A percentile compares a stretch with the other conserved stretches of the same genome.
phyloP scores from a whole-genome alignment of 805 yeast species.

The Schizosaccharomyces cryophilus region DNA sequence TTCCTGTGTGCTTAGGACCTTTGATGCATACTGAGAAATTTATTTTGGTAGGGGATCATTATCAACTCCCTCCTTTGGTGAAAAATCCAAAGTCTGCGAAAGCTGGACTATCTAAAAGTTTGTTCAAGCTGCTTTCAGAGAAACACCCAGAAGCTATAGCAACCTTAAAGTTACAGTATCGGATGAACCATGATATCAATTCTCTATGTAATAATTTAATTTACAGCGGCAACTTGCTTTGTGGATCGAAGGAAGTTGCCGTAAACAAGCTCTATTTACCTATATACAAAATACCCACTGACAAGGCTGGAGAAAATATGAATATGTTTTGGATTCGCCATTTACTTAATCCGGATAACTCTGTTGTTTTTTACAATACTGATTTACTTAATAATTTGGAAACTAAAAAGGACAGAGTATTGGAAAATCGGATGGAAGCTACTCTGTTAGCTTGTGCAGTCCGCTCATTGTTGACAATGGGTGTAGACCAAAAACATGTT shows the following conservation, averaged over 20 bases:
- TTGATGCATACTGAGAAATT: slow-evolving; percentile 52
- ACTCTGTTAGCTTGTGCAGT: slow-evolving; percentile 37
- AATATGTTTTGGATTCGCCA: slow-evolving; percentile 27
- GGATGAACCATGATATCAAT: slow-evolving; percentile 87
- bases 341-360: slow-evolving; percentile 27
- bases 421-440: slow-evolving; percentile 54
- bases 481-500: slow-evolving; percentile 32
- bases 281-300: slow-evolving; percentile 8
- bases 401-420: slow-evolving; percentile 32
- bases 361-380: slow-evolving; percentile 58
- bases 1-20: slow-evolving; percentile 83
- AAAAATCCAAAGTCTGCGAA: slow-evolving; percentile 36
- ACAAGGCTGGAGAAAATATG: background rate
- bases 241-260: slow-evolving; percentile 48
- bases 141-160: slow-evolving; percentile 49
- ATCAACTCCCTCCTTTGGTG: slow-evolving; percentile 77
- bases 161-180: slow-evolving; percentile 57
- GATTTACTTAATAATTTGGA: slow-evolving; percentile 36
- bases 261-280: slow-evolving; percentile 26
- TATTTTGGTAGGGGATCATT: slow-evolving; percentile 88
- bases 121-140: slow-evolving; percentile 54
- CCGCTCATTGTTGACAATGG: slow-evolving; percentile 30
- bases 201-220: slow-evolving; percentile 52
- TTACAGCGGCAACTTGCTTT: slow-evolving; percentile 48
- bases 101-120: slow-evolving; percentile 45